Evolutionary conservation across 2,329 filamentous ascomycete species (phyloP).

Genomic region (Apiospora rasikravindrae): DNA sequence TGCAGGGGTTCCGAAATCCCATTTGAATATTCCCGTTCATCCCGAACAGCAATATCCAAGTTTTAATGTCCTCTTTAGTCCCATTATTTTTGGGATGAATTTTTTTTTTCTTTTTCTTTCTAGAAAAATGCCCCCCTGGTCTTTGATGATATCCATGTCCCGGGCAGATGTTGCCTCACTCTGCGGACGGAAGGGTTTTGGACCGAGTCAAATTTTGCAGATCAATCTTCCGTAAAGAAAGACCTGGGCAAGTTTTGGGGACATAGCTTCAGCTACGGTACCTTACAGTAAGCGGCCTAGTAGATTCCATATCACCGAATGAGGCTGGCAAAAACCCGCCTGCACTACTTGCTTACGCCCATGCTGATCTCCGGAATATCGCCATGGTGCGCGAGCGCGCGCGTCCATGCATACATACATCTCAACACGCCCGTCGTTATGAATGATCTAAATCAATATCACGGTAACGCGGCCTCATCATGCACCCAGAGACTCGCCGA

Average conservation of each 20-base stretch:
- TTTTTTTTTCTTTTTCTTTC: not conserved
- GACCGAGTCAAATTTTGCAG: not conserved
- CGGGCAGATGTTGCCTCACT: not conserved
- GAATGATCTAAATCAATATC: not conserved
- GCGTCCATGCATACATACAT: not conserved
- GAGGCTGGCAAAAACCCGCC: not conserved
- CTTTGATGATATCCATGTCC: not conserved
- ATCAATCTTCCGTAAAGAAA: not conserved
- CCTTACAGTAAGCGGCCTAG: not conserved
- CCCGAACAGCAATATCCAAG: not conserved
- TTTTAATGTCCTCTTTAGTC: not conserved
- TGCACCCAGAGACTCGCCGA: conserved; percentile 20
- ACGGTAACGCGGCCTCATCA: conserved; percentile 17
- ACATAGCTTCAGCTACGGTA: not conserved
- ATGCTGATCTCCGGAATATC: not conserved
- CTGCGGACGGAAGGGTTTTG: not conserved
- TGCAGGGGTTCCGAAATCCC: not conserved
- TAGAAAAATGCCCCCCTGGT: not conserved
- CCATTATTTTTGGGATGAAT: not conserved
- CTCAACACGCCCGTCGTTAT: not conserved
- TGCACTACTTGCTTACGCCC: not conserved
- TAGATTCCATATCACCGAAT: not conserved
- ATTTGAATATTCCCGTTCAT: not conserved
- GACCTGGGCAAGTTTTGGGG: not conserved
- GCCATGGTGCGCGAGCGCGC: not conserved